Percentiles rank a stretch among this genome's conserved stretches.
Conservation (phyloP, 306 rosid genomes). For the Quercus robur region DNA sequence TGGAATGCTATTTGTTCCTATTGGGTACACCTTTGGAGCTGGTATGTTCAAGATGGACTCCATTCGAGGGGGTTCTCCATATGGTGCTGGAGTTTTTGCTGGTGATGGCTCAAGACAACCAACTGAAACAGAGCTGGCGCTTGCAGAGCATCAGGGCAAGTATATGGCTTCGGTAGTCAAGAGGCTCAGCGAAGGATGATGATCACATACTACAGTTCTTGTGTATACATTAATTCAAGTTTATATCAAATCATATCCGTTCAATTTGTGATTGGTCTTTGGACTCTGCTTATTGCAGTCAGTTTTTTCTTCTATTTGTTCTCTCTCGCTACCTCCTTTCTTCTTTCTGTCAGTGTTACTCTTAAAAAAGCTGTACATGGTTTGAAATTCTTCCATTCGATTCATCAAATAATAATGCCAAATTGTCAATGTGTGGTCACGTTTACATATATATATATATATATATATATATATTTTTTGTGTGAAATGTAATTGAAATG, state of each 20-base stretch:
- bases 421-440: not conserved
- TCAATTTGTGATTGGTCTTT: constrained; percentile 37
- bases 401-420: constrained; percentile 15
- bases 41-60: constrained; percentile 90
- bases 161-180: constrained; percentile 85
- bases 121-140: constrained; percentile 76
- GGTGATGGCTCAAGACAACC: constrained; percentile 92
- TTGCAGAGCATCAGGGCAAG: constrained; percentile 95
- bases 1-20: constrained; percentile 94
- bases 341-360: not conserved
- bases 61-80: constrained; percentile 86
- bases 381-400: constrained; percentile 20
- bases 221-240: constrained; percentile 26
- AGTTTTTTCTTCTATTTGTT: not conserved
- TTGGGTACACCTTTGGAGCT: constrained; percentile 92
- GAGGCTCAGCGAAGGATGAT: constrained; percentile 56
- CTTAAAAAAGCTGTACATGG: constrained; percentile 27
- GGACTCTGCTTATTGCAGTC: constrained; percentile 15
- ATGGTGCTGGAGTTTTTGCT: constrained; percentile 90
- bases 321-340: not conserved
- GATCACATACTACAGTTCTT: constrained; percentile 25
- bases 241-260: not conserved
- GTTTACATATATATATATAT: not conserved
- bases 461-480: too few species aligned
- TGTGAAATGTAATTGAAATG: not conserved